Conservation (phyloP, 1,139 yeast species). For the Hansenula anomala region DNA sequence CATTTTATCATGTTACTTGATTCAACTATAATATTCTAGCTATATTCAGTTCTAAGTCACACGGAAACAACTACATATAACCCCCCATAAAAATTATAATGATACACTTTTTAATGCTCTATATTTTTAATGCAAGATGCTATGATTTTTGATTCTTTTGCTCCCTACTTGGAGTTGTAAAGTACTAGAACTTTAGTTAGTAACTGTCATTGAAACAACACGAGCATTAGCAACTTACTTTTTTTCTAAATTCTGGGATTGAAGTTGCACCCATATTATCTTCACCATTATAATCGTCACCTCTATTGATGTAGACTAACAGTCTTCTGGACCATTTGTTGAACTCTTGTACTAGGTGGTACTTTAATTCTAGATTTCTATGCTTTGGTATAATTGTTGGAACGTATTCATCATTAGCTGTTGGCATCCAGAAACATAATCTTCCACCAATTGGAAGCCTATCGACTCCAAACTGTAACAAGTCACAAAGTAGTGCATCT, state of each 20-base stretch:
- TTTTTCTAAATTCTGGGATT: conserved; percentile 61
- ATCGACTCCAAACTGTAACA: conserved; percentile 65
- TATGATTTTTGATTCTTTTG: too few relatives aligned
- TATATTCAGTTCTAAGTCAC: too few relatives aligned
- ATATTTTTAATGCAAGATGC: background rate
- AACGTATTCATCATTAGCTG: conserved; percentile 80
- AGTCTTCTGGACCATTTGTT: conserved; percentile 90
- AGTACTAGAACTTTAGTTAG: background rate
- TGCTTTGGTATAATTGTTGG: conserved; percentile 79
- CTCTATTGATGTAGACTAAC: conserved; percentile 73
- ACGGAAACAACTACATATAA: too few relatives aligned
- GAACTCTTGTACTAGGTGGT: conserved; percentile 81
- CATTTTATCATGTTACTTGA: too few relatives aligned
- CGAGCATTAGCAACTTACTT: too few relatives aligned
- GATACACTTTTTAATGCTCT: too few relatives aligned
- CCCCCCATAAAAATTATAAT: too few relatives aligned
- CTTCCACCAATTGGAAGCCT: conserved; percentile 74
- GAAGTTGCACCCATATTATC: conserved; percentile 25
- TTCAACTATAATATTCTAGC: too few relatives aligned
- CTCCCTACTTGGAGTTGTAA: background rate
- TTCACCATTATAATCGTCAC: conserved; percentile 48
- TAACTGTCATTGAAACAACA: too few relatives aligned
- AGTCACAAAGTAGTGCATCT: conserved; percentile 69
- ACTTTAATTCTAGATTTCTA: conserved; percentile 60
- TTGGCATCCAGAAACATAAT: conserved; percentile 97